These are phyloP conservation scores for Crithidia acanthocephali DNA, from an alignment of 208 protist genomes.

Conservation along the genomic window DNA sequence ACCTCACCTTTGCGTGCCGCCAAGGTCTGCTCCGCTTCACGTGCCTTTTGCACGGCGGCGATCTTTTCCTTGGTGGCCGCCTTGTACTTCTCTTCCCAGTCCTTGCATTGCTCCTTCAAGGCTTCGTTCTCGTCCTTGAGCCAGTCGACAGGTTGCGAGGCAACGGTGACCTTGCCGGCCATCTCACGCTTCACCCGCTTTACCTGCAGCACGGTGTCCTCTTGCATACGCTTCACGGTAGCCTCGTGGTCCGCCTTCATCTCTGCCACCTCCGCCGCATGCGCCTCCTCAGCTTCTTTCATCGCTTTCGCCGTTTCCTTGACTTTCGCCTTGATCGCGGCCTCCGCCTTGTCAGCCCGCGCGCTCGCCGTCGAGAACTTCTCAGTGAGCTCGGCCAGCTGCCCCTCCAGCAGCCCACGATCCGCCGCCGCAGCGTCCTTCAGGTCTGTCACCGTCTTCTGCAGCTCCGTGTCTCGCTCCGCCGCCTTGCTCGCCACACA, in stretches of 20 bases:
- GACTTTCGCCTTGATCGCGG: background rate
- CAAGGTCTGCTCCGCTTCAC: constrained; percentile 22
- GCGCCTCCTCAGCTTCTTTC: constrained; percentile 4
- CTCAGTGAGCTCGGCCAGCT: constrained; percentile 11
- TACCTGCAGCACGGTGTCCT: constrained; percentile 20
- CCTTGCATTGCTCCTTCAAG: constrained; percentile 24
- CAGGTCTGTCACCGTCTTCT: constrained; percentile 11
- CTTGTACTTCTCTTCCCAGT: constrained; percentile 24
- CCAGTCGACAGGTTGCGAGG: constrained; percentile 39
- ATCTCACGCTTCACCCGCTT: constrained; percentile 13
- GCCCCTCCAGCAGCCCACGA: constrained; percentile 8
- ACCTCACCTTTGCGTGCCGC: constrained; percentile 17
- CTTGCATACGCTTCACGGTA: background rate
- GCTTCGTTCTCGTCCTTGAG: constrained; percentile 41
- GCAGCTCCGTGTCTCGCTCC: background rate
- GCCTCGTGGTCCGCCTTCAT: constrained; percentile 15
- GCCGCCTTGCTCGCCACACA: background rate
- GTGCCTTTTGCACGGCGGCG: constrained; percentile 5
- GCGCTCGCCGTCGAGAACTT: constrained; percentile 11
- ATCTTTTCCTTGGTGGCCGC: constrained; percentile 17
- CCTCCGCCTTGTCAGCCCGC: constrained; percentile 11
- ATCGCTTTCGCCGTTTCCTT: background rate
- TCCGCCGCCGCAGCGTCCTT: constrained; percentile 3
- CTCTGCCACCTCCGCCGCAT: background rate
- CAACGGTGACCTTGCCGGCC: constrained; percentile 22